phyloP scores from a whole-genome alignment of 345 rosid genomes.

The Brassica carinata region DNA sequence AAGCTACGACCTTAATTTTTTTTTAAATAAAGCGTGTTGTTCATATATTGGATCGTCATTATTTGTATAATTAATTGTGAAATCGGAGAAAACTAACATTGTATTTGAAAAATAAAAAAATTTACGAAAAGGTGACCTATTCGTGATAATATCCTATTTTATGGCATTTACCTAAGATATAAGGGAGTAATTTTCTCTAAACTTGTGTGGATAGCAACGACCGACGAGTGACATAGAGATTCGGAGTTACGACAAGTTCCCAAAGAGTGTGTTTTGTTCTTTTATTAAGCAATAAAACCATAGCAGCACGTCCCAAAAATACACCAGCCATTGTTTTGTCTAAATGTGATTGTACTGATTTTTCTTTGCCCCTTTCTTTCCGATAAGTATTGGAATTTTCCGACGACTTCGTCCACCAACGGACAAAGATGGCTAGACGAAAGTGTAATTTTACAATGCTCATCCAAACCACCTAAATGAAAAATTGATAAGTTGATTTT shows the following conservation, averaged over 20 bases:
- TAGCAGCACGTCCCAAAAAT: background rate
- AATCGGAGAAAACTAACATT: background rate
- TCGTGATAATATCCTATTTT: background rate
- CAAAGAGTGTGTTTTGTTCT: constrained; percentile 21
- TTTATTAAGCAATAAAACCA: background rate
- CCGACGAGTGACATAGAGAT: constrained; percentile 27
- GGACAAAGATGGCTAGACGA: background rate
- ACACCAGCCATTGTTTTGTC: constrained; percentile 19
- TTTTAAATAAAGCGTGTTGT: background rate
- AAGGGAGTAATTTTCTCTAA: background rate
- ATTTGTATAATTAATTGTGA: background rate
- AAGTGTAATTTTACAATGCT: background rate
- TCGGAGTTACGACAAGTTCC: constrained; percentile 22
- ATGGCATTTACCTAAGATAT: background rate
- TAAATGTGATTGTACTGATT: constrained; percentile 10
- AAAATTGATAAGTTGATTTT: background rate
- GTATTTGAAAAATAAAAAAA: background rate
- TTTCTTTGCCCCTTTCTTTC: background rate
- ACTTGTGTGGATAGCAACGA: constrained; percentile 16
- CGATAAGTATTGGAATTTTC: constrained; percentile 19
- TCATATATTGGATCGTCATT: constrained; percentile 7
- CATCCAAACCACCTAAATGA: background rate
- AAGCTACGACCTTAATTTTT: background rate
- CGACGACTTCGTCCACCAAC: constrained; percentile 18
- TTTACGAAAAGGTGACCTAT: background rate